These are phyloP conservation scores for Sporothrix sp. DNA, from an alignment of 2,329 filamentous ascomycete genomes.

Conservation along the genomic window DNA sequence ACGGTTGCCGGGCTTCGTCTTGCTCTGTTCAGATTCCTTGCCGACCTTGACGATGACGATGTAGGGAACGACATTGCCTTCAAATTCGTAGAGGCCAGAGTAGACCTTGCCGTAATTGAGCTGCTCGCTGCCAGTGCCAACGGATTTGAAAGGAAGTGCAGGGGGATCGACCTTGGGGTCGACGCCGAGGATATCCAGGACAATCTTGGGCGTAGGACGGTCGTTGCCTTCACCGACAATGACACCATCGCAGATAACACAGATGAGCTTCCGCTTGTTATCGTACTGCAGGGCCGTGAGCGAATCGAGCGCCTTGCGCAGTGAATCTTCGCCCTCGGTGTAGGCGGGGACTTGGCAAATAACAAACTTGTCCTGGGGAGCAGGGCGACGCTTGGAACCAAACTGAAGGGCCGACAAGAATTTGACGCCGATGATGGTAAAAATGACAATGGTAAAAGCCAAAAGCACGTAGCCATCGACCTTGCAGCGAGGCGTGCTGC, in stretches of 20 bases:
- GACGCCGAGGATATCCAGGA: conserved; percentile 92
- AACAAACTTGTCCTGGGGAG: conserved; percentile 94
- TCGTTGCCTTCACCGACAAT: conserved; percentile 95
- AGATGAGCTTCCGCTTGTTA: conserved; percentile 96
- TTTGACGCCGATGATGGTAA: conserved; percentile 70
- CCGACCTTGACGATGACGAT: conserved; percentile 94
- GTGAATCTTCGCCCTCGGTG: conserved; percentile 91
- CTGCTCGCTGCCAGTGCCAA: conserved; percentile 80
- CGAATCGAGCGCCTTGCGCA: conserved; percentile 88
- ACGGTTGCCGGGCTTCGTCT: conserved; percentile 91
- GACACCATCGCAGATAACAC: conserved; percentile 93
- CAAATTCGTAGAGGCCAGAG: conserved; percentile 92
- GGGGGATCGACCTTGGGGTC: conserved; percentile 95
- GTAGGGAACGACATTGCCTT: conserved; percentile 96
- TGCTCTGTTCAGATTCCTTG: conserved; percentile 86
- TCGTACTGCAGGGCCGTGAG: conserved; percentile 92
- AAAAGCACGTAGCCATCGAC: conserved; percentile 88
- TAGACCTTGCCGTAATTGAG: conserved; percentile 99
- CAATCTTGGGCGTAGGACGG: conserved; percentile 91
- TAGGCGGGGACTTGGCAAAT: conserved; percentile 98
- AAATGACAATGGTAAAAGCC: conserved; percentile 76
- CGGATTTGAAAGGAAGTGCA: conserved; percentile 85
- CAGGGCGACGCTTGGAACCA: conserved; percentile 78
- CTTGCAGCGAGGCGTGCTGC: conserved; percentile 63
- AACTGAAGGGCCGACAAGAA: conserved; percentile 91